Evolutionary conservation across 345 rosid species (phyloP).

Genomic region (Citrus sinensis): DVS_A1.0 CM039168.1:23641001-23641500

Average conservation of each 20-base stretch:
- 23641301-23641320: slow-evolving; percentile 51
- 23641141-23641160: slow-evolving; percentile 9
- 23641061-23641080: slow-evolving; percentile 38
- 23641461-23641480: neutral
- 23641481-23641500: neutral
- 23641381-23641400: slow-evolving; percentile 39
- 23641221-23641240: neutral
- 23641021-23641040: neutral
- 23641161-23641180: slow-evolving; percentile 11
- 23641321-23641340: slow-evolving; percentile 15
- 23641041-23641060: neutral
- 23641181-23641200: too few species aligned
- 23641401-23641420: slow-evolving; percentile 16
- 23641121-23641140: neutral
- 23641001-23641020: too few species aligned
- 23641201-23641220: neutral
- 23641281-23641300: slow-evolving; percentile 42
- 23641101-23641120: neutral
- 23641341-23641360: neutral
- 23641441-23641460: slow-evolving; percentile 6
- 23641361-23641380: slow-evolving; percentile 13
- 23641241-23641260: neutral
- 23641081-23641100: slow-evolving; percentile 32
- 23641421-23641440: neutral
- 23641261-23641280: slow-evolving; percentile 31